phyloP scores from a whole-genome alignment of 768 basidiomycete genomes.

The Tulasnella sp. region DNA sequence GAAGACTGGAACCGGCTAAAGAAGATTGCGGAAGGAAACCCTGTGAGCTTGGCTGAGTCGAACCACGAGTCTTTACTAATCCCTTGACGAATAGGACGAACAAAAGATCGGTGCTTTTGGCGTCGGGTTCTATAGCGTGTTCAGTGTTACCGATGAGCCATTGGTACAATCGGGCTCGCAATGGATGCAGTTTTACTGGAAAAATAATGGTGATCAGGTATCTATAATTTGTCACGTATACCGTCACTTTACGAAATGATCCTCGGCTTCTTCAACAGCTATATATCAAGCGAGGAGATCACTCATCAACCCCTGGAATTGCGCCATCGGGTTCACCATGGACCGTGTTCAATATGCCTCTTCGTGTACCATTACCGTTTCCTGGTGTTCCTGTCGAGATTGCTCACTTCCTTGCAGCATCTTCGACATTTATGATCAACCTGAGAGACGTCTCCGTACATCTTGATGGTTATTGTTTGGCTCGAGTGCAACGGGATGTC shows the following conservation, averaged over 20 bases:
- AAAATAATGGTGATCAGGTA: constrained; percentile 75
- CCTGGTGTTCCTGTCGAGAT: constrained; percentile 72
- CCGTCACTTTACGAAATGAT: too few species aligned
- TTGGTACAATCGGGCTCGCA: constrained; percentile 40
- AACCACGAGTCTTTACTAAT: constrained; percentile 8
- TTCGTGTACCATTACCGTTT: constrained; percentile 68
- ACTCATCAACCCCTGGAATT: constrained; percentile 28
- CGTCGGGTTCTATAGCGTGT: constrained; percentile 32
- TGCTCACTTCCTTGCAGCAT: constrained; percentile 76
- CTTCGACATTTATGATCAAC: constrained; percentile 83
- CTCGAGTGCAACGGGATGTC: constrained; percentile 48
- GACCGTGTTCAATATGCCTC: constrained; percentile 82
- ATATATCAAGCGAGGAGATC: constrained; percentile 62
- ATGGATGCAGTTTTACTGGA: constrained; percentile 97
- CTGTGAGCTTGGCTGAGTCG: constrained; percentile 1
- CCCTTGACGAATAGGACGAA: constrained; percentile 46
- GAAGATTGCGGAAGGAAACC: constrained; percentile 46
- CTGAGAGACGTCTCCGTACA: constrained; percentile 66
- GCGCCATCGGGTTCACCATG: constrained; percentile 35
- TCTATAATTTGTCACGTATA: too few species aligned
- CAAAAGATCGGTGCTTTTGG: constrained; percentile 91
- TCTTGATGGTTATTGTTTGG: constrained; percentile 64
- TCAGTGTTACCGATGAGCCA: constrained; percentile 25
- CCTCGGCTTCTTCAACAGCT: constrained; percentile 36
- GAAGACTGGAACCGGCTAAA: constrained; percentile 83